Conservation (phyloP, 768 basidiomycete species). For the Tricholoma bakamatsutake region DNA sequence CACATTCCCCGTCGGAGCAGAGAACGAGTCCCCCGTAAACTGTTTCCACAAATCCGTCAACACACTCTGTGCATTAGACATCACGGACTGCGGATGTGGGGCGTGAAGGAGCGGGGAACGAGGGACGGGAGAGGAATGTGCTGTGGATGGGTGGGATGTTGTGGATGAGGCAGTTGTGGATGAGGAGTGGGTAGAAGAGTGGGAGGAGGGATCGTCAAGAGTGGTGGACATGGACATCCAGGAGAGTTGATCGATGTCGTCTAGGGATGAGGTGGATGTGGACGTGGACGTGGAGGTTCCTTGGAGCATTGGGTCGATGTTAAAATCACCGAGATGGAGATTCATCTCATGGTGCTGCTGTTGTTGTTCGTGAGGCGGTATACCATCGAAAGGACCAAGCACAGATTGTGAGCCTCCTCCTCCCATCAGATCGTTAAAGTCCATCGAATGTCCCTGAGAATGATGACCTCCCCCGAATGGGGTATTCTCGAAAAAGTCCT, state of each 20-base stretch:
- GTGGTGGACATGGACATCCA: conserved; percentile 11
- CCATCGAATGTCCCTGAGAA: neutral
- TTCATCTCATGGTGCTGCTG: conserved; percentile 4
- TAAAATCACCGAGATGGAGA: conserved; percentile 2
- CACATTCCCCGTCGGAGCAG: no score
- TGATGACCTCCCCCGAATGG: conserved; percentile 5
- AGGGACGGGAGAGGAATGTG: no score
- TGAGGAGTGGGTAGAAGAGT: conserved; percentile 21
- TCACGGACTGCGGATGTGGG: no score
- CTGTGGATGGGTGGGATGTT: no score
- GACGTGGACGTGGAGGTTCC: no score
- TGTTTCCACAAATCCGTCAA: no score
- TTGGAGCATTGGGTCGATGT: neutral
- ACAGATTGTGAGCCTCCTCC: conserved; percentile 9
- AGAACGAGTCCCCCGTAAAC: no score
- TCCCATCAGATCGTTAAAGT: conserved; percentile 15
- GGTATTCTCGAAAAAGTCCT: conserved; percentile 20
- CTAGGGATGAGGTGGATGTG: conserved; percentile 6
- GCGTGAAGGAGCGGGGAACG: no score
- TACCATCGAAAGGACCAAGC: conserved; percentile 21
- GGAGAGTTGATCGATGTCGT: conserved; percentile 10
- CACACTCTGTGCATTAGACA: no score
- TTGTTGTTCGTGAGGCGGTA: conserved; percentile 14
- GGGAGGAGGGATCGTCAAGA: conserved; percentile 8
- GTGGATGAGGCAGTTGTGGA: no score